These are phyloP conservation scores for Darksidea phi DNA, from an alignment of 495 filamentous ascomycete species.

Conservation along the genomic window DNA sequence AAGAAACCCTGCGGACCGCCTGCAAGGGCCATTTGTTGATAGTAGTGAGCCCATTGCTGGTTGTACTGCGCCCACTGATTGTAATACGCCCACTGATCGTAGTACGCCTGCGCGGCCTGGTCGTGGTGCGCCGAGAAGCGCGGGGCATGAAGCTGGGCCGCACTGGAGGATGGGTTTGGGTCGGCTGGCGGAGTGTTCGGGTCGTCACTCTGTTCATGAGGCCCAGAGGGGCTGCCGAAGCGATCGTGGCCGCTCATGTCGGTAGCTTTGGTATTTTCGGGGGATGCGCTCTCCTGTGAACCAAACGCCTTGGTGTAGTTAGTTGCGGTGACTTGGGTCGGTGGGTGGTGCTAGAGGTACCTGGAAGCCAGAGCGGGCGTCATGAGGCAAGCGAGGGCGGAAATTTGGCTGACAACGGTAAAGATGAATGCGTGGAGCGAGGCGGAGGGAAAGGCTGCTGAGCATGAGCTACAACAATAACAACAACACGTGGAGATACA, in stretches of 20 bases:
- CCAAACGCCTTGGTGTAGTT: neutral
- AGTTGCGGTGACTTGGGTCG: neutral
- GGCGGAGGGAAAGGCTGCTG: neutral
- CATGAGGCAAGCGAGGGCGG: neutral
- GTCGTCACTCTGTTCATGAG: too few relatives aligned
- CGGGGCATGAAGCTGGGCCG: too few relatives aligned
- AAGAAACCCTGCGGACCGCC: neutral
- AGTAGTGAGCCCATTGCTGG: neutral
- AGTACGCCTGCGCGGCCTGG: too few relatives aligned
- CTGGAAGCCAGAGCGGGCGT: neutral
- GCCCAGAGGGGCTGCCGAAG: neutral
- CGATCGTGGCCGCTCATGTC: constrained; percentile 3
- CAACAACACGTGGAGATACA: too few relatives aligned
- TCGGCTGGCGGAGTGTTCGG: too few relatives aligned
- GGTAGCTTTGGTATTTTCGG: too few relatives aligned
- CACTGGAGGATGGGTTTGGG: too few relatives aligned
- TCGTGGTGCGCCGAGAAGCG: neutral
- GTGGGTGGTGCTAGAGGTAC: neutral
- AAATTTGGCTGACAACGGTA: neutral
- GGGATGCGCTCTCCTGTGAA: too few relatives aligned
- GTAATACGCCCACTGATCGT: neutral
- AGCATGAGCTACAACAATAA: too few relatives aligned
- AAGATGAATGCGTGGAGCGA: neutral
- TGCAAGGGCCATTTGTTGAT: neutral
- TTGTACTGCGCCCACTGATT: neutral